Evolutionary conservation across 495 filamentous ascomycete species (phyloP), one percentile per base, ranked within the genome.

Genomic region (Penicillium arizonense): DNA sequence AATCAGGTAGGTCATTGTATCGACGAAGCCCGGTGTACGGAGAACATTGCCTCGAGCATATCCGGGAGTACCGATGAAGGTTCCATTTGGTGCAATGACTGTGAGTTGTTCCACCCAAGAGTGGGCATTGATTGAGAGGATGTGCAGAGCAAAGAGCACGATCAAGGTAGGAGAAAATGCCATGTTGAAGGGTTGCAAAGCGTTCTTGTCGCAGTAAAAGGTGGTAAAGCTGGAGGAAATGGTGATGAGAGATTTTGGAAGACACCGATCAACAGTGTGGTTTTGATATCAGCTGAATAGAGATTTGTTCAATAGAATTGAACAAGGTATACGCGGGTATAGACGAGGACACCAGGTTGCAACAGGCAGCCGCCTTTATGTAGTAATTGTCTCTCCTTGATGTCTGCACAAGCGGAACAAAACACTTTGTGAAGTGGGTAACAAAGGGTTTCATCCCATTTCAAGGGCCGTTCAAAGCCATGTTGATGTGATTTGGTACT

Each of bases 81-180:
- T 82, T 33, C 90, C 90, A 62, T 89, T 86, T 4, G 82, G 64
- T 37, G 83, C 79, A 70, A 97, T 84, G 28, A 83, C 77, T n/a
- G 65, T 74, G 21, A 90, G 68, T 51, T 85, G 67, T 63, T 95
- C 90, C 13, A 91, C 77, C 92, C 92, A 97, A 35, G 85, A 82
- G 69, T 96, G 90, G 21, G 79, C 86, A 38, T 56, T 52, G 23
- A 71, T 62, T 33, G 68, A 30, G 28, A 30, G 64, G 26, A 63
- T 53, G 16, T 70, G 78, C 62, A 77, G 61, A 44, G 64, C 50
- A 43, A 75, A 32, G 7, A 72, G 53, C 46, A 58, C 56, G 36
- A 46, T 26, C 46, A 63, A 28, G 3, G 37, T 23, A 45, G 13
- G 47, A 24, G 45, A 14, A 6, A 51, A 20, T 53, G 63, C 63